These are phyloP conservation scores for Hordeum pubiflorum DNA, from an alignment of 202 grass and related monocot species.

Conservation along the genomic window DNA sequence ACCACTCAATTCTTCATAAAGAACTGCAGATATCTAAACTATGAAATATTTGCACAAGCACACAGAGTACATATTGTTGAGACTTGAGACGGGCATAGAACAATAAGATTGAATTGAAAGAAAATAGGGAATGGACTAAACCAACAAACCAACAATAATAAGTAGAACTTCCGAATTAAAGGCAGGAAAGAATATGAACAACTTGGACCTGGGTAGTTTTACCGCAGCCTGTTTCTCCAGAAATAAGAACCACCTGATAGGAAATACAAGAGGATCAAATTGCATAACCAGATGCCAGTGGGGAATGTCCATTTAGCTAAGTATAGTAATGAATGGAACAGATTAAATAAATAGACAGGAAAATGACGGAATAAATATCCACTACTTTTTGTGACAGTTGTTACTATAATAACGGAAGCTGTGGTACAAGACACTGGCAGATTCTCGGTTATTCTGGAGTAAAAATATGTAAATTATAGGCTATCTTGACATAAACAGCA, in stretches of 20 bases:
- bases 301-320: background rate
- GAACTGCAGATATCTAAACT: background rate
- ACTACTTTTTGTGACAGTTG: background rate
- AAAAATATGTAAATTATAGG: background rate
- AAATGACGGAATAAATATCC: background rate
- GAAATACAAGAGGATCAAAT: constrained; percentile 31
- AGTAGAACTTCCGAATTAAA: background rate
- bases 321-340: constrained; percentile 4
- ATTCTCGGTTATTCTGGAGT: background rate
- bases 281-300: constrained; percentile 5
- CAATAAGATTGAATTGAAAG: background rate
- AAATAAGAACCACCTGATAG: constrained; percentile 90
- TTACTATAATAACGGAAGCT: background rate
- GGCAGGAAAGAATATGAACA: constrained; percentile 2
- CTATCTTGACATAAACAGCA: background rate
- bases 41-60: background rate
- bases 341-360: constrained; percentile 11
- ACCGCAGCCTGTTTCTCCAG: constrained; percentile 96
- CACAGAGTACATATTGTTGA: background rate
- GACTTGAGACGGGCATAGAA: background rate
- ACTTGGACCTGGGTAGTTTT: constrained; percentile 91
- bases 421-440: background rate
- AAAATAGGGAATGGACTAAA: background rate
- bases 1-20: background rate
- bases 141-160: constrained; percentile 4